These are phyloP conservation scores for Aquilaria sinensis DNA, from an alignment of 345 rosid genomes.

Conservation along the genomic window DNA sequence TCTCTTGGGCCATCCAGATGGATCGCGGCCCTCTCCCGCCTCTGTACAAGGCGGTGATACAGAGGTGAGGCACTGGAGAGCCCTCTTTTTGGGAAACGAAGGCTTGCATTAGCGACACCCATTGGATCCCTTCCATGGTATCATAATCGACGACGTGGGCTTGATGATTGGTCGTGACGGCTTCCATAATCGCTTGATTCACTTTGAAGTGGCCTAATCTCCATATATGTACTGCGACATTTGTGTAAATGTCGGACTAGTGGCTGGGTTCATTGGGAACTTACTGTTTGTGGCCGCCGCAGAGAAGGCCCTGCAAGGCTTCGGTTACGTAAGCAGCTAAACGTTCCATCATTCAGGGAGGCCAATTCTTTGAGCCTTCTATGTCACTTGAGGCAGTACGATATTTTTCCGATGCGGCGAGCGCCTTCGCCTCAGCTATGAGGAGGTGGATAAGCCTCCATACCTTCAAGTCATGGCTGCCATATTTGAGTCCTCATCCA, in stretches of 20 bases:
- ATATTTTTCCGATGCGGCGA: constrained; percentile 44
- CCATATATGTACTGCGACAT: constrained; percentile 62
- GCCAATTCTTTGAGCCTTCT: constrained; percentile 90
- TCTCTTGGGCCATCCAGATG: constrained; percentile 57
- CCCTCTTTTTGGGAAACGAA: constrained; percentile 56
- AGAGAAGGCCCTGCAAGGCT: constrained; percentile 44
- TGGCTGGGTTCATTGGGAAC: constrained; percentile 18
- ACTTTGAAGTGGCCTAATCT: constrained; percentile 91
- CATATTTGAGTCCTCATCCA: constrained; percentile 27
- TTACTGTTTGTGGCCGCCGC: constrained; percentile 11
- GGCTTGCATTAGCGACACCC: constrained; percentile 92
- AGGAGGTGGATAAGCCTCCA: constrained; percentile 75
- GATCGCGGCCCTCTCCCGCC: constrained; percentile 43
- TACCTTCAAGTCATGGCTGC: constrained; percentile 56
- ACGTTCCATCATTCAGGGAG: constrained; percentile 68
- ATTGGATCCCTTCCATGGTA: constrained; percentile 80
- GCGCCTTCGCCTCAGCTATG: constrained; percentile 87
- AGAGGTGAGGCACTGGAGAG: constrained; percentile 54
- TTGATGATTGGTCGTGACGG: constrained; percentile 48
- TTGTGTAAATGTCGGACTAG: constrained; percentile 33
- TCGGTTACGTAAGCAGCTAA: constrained; percentile 74
- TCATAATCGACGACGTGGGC: constrained; percentile 82
- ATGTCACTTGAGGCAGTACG: constrained; percentile 75
- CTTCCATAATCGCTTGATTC: constrained; percentile 81
- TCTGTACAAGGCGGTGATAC: constrained; percentile 73